Evolutionary conservation across 208 protist genomes (phyloP).

Genomic region (Acanthamoeba quina): DNA sequence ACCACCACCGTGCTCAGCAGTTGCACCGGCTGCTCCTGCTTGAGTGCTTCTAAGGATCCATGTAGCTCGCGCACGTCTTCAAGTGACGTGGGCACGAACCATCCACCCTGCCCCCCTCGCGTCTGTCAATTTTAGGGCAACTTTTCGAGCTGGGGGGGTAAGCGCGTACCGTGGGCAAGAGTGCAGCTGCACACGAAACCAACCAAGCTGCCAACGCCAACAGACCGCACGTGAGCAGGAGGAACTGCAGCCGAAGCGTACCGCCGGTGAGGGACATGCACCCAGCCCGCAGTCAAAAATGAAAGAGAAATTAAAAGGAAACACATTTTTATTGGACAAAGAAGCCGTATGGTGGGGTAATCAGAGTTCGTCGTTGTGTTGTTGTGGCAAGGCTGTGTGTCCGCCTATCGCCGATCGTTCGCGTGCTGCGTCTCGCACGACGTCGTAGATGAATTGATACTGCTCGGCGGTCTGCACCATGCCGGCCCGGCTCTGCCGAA

Average conservation of each 20-base stretch:
- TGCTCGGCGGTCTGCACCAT: slow-evolving; percentile 60
- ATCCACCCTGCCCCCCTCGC: neutral
- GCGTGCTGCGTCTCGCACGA: neutral
- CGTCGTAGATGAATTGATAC: slow-evolving; percentile 48
- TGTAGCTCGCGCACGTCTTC: neutral
- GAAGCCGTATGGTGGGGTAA: too few species aligned
- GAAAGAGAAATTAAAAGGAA: neutral
- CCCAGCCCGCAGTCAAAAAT: too few species aligned
- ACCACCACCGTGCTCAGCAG: neutral
- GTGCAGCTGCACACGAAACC: neutral
- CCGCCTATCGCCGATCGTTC: neutral
- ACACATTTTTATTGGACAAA: neutral
- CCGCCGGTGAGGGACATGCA: neutral
- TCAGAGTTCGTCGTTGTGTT: neutral
- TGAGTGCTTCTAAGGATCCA: neutral
- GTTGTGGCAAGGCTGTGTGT: too few species aligned
- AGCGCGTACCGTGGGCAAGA: neutral
- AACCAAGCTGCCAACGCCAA: neutral
- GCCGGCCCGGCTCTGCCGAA: slow-evolving; percentile 5
- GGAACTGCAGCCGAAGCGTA: neutral
- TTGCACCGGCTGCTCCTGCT: neutral
- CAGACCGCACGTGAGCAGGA: neutral
- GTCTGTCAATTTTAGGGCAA: neutral
- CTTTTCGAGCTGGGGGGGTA: neutral
- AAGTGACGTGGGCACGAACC: neutral